phyloP scores from a whole-genome alignment of 495 filamentous ascomycete species.

The Hypoxylon perforatum region DNA sequence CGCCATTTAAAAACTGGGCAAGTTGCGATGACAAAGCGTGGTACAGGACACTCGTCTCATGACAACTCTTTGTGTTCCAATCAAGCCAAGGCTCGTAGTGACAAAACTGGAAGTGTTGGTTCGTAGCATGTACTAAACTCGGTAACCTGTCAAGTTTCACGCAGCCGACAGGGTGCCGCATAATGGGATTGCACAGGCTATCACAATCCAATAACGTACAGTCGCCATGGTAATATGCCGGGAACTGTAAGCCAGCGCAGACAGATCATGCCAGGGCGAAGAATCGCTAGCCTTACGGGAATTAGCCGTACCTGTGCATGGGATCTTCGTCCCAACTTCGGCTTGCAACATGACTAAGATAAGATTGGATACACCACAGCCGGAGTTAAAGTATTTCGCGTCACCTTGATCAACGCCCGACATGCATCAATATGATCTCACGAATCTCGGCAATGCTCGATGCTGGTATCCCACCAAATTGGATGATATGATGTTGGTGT shows the following conservation, averaged over 20 bases:
- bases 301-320: constrained; percentile 19
- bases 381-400: constrained; percentile 21
- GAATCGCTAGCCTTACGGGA: constrained; percentile 11
- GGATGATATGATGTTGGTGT: not conserved
- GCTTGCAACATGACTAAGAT: constrained; percentile 11
- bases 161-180: not conserved
- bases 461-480: not conserved
- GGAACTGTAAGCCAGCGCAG: constrained; percentile 20
- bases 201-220: constrained; percentile 20
- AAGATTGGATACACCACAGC: constrained; percentile 4
- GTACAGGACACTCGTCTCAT: constrained; percentile 28
- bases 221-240: constrained; percentile 19
- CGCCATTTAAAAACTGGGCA: constrained; percentile 15
- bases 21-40: constrained; percentile 22
- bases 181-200: not conserved
- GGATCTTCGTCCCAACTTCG: constrained; percentile 24
- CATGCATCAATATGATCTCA: not conserved
- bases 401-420: not conserved
- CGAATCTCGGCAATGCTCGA: not conserved
- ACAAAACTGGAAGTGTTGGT: not conserved
- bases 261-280: constrained; percentile 6
- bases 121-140: not conserved
- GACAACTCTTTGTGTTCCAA: constrained; percentile 28
- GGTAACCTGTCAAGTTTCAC: not conserved
- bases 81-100: constrained; percentile 9